Evolutionary conservation across 495 filamentous ascomycete genomes (phyloP).

Genomic region (Eremomyces bilateralis): DNA sequence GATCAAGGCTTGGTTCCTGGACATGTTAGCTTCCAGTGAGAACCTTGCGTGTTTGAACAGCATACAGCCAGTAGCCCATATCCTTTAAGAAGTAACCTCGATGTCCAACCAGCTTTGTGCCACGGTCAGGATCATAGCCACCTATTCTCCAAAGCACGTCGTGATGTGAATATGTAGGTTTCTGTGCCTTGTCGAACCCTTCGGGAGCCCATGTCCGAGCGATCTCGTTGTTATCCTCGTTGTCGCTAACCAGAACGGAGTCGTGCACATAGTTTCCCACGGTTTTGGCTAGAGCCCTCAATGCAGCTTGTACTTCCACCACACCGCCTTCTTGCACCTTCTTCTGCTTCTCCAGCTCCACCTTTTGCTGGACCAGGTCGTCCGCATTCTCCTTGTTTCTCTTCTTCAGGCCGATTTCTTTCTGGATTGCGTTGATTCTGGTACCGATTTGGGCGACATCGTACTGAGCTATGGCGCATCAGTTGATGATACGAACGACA

Average conservation of each 20-base stretch:
- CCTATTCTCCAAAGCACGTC: slow-evolving; percentile 75
- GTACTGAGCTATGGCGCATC: slow-evolving; percentile 43
- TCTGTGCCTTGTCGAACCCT: slow-evolving; percentile 44
- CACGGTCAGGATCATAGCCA: slow-evolving; percentile 84
- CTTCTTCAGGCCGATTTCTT: slow-evolving; percentile 78
- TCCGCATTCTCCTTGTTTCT: slow-evolving; percentile 79
- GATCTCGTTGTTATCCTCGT: slow-evolving; percentile 75
- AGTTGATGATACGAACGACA: not conserved
- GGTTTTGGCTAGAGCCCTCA: slow-evolving; percentile 56
- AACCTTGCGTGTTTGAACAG: not conserved
- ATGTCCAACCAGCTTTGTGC: slow-evolving; percentile 87
- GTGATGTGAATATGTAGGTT: slow-evolving; percentile 67
- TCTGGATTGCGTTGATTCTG: slow-evolving; percentile 71
- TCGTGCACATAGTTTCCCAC: slow-evolving; percentile 92
- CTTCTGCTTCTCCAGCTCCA: slow-evolving; percentile 54
- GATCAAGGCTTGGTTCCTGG: slow-evolving; percentile 43
- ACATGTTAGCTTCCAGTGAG: no score
- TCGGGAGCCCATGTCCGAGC: slow-evolving; percentile 61
- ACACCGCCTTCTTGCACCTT: slow-evolving; percentile 54
- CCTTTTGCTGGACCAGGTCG: slow-evolving; percentile 53
- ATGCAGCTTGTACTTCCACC: slow-evolving; percentile 43
- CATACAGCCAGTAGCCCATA: slow-evolving; percentile 65
- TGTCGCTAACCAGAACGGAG: slow-evolving; percentile 71
- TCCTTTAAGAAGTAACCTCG: slow-evolving; percentile 72
- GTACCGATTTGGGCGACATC: slow-evolving; percentile 54